A percentile compares a stretch with the other conserved stretches of the same genome.
Evolutionary conservation across 164 flowering plant species (phyloP).

Genomic region (Stephania yunnanensis): DNA sequence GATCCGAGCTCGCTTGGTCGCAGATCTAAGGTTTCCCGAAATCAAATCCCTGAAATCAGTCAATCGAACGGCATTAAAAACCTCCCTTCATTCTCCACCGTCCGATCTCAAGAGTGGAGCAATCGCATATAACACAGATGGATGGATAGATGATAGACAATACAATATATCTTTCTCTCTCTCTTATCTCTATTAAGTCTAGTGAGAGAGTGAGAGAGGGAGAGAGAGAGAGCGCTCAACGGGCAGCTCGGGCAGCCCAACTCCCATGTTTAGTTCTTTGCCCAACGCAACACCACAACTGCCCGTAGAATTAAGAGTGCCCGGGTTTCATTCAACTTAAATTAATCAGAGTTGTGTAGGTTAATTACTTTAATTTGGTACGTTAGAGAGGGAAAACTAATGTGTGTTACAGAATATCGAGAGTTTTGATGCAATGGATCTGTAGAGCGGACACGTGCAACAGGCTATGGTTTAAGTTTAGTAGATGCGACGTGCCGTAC

Average conservation of each 20-base stretch:
- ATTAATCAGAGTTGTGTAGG: no score
- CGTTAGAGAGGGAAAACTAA: background rate
- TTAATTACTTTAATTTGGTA: no score
- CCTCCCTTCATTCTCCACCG: constrained; percentile 35
- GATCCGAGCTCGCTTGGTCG: constrained; percentile 16
- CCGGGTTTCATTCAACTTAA: no score
- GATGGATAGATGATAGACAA: background rate
- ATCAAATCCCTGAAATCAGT: constrained; percentile 14
- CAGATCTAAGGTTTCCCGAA: constrained; percentile 27
- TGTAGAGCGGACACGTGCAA: background rate
- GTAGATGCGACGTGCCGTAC: background rate
- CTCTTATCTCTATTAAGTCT: no score
- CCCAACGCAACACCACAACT: background rate
- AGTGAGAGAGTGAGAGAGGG: background rate
- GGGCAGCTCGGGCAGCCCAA: background rate
- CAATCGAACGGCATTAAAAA: constrained; percentile 12
- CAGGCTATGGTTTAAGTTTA: background rate
- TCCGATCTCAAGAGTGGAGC: constrained; percentile 29
- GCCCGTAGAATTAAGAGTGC: background rate
- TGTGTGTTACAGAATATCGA: background rate
- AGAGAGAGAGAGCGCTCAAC: background rate
- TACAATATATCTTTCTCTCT: no score
- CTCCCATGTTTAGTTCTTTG: background rate
- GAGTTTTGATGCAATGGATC: background rate
- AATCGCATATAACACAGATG: background rate